These are phyloP conservation scores for Aspergillus flavus DNA, from an alignment of 2,329 filamentous ascomycete species.

Conservation along the genomic window DNA sequence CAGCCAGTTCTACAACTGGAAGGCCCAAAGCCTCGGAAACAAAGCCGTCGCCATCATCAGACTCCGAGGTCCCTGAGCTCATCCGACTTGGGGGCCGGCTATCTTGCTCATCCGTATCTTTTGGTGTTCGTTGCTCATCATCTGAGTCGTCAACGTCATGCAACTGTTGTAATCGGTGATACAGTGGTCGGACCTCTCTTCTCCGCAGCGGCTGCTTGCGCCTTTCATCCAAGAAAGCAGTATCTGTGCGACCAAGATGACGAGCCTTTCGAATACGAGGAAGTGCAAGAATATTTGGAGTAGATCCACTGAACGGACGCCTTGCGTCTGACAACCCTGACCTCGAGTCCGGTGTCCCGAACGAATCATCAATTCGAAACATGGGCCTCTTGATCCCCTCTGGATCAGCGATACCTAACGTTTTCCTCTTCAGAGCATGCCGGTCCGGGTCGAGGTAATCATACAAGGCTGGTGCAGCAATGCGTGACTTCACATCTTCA, in stretches of 20 bases:
- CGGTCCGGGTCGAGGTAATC: conserved; percentile 81
- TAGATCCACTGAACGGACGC: conserved; percentile 36
- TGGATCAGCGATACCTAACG: conserved; percentile 74
- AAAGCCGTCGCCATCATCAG: conserved; percentile 49
- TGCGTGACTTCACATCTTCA: conserved; percentile 82
- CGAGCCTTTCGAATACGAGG: conserved; percentile 73
- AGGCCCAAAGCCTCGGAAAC: conserved; percentile 29
- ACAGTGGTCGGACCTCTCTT: conserved; percentile 74
- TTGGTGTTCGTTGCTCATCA: conserved; percentile 72
- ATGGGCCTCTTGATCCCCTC: conserved; percentile 60
- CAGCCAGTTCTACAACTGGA: conserved; percentile 18
- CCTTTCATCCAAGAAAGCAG: conserved; percentile 70
- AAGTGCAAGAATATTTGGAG: conserved; percentile 64
- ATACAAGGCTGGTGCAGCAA: conserved; percentile 78
- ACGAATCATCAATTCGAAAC: conserved; percentile 63
- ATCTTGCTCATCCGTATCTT: conserved; percentile 83
- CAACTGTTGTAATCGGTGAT: conserved; percentile 74
- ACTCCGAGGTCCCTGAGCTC: conserved; percentile 56
- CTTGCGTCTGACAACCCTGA: conserved; percentile 44
- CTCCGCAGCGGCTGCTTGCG: conserved; percentile 57
- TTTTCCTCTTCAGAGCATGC: conserved; percentile 76
- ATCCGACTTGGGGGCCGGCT: conserved; percentile 77
- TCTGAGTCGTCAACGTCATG: conserved; percentile 84
- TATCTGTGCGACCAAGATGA: conserved; percentile 60
- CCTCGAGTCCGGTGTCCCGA: conserved; percentile 63